phyloP scores from a whole-genome alignment of 1,284 basidiomycete genomes.

The Lentinus polychrous region DNA sequence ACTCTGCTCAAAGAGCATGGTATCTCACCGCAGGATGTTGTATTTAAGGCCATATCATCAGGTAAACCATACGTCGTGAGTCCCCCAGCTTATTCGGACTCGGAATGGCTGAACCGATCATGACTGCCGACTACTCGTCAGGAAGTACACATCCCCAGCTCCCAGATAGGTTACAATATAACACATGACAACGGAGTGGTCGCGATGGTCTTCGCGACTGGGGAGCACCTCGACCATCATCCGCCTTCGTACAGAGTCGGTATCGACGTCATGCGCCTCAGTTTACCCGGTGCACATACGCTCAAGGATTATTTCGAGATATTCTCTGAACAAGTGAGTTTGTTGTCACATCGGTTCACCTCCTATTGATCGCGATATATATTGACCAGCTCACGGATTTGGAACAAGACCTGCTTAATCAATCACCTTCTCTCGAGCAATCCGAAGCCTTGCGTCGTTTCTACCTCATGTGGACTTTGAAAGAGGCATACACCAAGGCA shows the following conservation, averaged over 20 bases:
- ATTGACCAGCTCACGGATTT: slow-evolving; percentile 45
- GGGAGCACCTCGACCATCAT: slow-evolving; percentile 31
- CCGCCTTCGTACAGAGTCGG: slow-evolving; percentile 60
- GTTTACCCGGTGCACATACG: slow-evolving; percentile 49
- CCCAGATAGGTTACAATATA: slow-evolving; percentile 61
- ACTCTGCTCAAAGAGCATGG: slow-evolving; percentile 52
- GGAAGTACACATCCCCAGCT: slow-evolving; percentile 32
- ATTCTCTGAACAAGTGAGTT: slow-evolving; percentile 57
- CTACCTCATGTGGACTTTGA: slow-evolving; percentile 80
- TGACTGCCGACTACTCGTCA: slow-evolving; percentile 25
- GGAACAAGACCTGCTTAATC: slow-evolving; percentile 40
- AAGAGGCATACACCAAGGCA: slow-evolving; percentile 84
- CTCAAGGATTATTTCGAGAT: slow-evolving; percentile 55
- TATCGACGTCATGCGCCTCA: slow-evolving; percentile 73
- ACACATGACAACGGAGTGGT: slow-evolving; percentile 72
- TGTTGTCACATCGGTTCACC: neutral
- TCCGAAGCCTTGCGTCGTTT: slow-evolving; percentile 47
- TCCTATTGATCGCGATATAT: neutral
- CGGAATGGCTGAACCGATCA: neutral
- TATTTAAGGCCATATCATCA: slow-evolving; percentile 47
- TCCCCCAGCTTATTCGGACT: slow-evolving; percentile 10
- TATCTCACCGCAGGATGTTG: slow-evolving; percentile 37
- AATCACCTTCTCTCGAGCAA: slow-evolving; percentile 25
- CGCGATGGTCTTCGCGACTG: slow-evolving; percentile 57
- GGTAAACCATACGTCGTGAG: slow-evolving; percentile 72